phyloP scores from a whole-genome alignment of 2,329 filamentous ascomycete genomes.

The Sclerotinia trifoliorum region DNA sequence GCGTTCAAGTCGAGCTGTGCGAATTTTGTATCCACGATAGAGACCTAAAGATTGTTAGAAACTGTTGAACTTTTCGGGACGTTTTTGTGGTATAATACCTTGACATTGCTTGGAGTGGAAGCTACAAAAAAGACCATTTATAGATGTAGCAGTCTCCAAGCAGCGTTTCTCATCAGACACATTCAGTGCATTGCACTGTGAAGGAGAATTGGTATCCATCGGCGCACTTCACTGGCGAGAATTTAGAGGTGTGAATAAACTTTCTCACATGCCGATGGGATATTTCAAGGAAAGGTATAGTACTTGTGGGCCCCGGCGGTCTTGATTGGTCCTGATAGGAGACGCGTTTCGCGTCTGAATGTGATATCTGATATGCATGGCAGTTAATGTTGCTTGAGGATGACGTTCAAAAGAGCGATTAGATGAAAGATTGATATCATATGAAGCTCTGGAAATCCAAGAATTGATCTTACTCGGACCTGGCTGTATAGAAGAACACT shows the following conservation, averaged over 20 bases:
- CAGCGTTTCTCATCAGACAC: slow-evolving; percentile 43
- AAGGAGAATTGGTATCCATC: slow-evolving; percentile 12
- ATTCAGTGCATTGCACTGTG: slow-evolving; percentile 38
- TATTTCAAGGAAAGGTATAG: neutral
- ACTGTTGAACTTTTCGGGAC: no score
- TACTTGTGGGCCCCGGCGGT: neutral
- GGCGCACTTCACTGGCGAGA: neutral
- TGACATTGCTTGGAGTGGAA: slow-evolving; percentile 46
- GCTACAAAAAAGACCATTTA: slow-evolving; percentile 45
- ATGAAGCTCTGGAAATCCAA: neutral
- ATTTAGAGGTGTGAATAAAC: neutral
- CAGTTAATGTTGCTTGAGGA: neutral
- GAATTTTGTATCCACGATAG: slow-evolving; percentile 50
- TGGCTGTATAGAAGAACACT: no score
- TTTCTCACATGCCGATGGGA: neutral
- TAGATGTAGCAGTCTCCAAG: slow-evolving; percentile 42
- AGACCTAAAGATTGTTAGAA: slow-evolving; percentile 35
- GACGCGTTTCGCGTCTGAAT: neutral
- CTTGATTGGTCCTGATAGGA: neutral
- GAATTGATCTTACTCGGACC: no score
- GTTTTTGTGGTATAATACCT: slow-evolving; percentile 27
- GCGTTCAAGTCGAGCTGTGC: slow-evolving; percentile 46
- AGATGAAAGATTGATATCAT: neutral
- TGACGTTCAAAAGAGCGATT: neutral
- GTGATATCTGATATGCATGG: neutral